These are phyloP conservation scores for Tricholoma sp. DNA, from an alignment of 768 basidiomycete genomes.

Conservation along the genomic window DNA sequence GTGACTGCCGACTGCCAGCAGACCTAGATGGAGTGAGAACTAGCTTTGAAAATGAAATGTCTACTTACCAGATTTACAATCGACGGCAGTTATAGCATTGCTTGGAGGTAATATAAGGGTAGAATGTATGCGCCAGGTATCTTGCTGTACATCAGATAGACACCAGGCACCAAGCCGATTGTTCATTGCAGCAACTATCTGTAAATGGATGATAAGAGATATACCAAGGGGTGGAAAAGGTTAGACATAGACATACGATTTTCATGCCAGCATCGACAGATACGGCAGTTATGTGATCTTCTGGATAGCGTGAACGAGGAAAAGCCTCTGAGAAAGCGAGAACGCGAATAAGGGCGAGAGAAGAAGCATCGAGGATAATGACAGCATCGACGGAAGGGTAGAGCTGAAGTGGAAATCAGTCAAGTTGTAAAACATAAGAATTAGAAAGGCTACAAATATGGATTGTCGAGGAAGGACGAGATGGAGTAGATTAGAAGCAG, in stretches of 20 bases:
- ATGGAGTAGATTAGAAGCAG: constrained; percentile 49
- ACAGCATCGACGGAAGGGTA: constrained; percentile 70
- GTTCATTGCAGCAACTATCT: constrained; percentile 74
- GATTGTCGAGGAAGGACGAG: constrained; percentile 50
- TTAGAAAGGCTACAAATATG: constrained; percentile 48
- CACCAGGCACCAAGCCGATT: constrained; percentile 73
- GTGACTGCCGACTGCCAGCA: constrained; percentile 66
- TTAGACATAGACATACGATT: constrained; percentile 58
- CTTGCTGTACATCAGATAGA: constrained; percentile 58
- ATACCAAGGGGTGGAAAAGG: constrained; percentile 4
- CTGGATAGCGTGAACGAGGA: constrained; percentile 45
- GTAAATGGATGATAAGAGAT: constrained; percentile 13
- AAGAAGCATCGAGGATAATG: constrained; percentile 67
- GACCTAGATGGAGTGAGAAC: constrained; percentile 44
- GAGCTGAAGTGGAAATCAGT: constrained; percentile 36
- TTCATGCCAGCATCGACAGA: constrained; percentile 77
- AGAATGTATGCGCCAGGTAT: constrained; percentile 78
- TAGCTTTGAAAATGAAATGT: neutral
- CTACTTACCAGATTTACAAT: constrained; percentile 66
- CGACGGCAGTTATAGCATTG: constrained; percentile 54
- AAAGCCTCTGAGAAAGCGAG: constrained; percentile 82
- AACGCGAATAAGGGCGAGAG: constrained; percentile 58
- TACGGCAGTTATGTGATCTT: constrained; percentile 51
- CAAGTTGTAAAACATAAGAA: constrained; percentile 6
- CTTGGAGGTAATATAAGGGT: constrained; percentile 61